A percentile compares a stretch with the other conserved stretches of the same genome.
Evolutionary conservation across 805 yeast genomes (phyloP).

Genomic region (Kazachstania kunashirensis): DNA sequence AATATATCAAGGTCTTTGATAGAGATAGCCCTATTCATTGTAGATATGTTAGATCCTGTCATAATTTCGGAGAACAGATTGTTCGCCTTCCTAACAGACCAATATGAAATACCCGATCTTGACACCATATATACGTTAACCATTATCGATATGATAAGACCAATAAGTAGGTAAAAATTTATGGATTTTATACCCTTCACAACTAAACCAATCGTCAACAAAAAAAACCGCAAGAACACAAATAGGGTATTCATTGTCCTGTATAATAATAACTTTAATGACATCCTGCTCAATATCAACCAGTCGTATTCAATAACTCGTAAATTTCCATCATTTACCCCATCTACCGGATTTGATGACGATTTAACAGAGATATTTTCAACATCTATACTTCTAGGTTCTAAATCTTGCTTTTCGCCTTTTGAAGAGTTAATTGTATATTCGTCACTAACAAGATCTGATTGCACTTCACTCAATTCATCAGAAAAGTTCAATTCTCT

Average conservation of each 20-base stretch:
- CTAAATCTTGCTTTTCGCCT: too few relatives aligned
- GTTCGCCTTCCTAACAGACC: conserved; percentile 47
- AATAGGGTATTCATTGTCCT: conserved; percentile 2
- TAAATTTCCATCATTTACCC: too few relatives aligned
- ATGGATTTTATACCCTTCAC: conserved; percentile 8
- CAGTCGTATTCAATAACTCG: not conserved
- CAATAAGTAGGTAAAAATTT: conserved; percentile 34
- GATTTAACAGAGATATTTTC: too few relatives aligned
- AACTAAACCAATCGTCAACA: conserved; percentile 2
- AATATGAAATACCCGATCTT: conserved; percentile 43
- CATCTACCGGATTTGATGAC: too few relatives aligned
- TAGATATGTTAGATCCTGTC: conserved; percentile 15
- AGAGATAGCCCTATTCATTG: conserved; percentile 55
- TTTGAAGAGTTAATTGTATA: not conserved
- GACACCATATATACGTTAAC: conserved; percentile 46
- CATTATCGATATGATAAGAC: conserved; percentile 37
- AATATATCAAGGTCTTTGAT: conserved; percentile 44
- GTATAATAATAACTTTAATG: not conserved
- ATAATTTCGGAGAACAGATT: conserved; percentile 20
- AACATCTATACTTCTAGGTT: too few relatives aligned
- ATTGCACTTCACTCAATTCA: not conserved
- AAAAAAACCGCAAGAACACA: conserved; percentile 7
- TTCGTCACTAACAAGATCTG: not conserved
- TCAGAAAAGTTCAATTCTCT: not conserved
- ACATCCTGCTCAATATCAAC: not conserved